Conservation (phyloP, 768 basidiomycete genomes). For the Tricholoma flavovirens region DNA sequence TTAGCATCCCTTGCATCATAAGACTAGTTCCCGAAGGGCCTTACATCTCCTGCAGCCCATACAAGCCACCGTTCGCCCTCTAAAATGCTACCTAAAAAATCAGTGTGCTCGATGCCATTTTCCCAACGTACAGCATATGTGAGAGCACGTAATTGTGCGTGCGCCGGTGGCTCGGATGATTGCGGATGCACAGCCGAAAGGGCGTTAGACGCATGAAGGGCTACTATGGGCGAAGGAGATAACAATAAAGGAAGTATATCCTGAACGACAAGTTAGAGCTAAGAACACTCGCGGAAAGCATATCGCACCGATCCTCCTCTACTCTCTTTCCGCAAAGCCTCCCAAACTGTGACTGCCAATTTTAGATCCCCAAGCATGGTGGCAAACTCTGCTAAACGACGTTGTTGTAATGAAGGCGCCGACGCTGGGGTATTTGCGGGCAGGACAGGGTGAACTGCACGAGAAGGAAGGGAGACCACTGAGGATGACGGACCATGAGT, state of each 20-base stretch:
- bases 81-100: slow-evolving; percentile 51
- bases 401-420: slow-evolving; percentile 58
- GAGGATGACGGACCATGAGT: slow-evolving; percentile 34
- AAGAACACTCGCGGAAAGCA: not conserved
- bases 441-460: slow-evolving; percentile 29
- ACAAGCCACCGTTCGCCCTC: slow-evolving; percentile 85
- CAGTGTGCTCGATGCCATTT: slow-evolving; percentile 46
- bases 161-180: slow-evolving; percentile 46
- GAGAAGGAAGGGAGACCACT: slow-evolving; percentile 33
- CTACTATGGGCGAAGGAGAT: slow-evolving; percentile 57
- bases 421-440: slow-evolving; percentile 11
- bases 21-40: slow-evolving; percentile 20
- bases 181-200: slow-evolving; percentile 42
- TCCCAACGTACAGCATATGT: slow-evolving; percentile 76
- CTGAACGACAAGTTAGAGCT: slow-evolving; percentile 31
- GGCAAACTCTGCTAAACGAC: slow-evolving; percentile 93
- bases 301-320: slow-evolving; percentile 78
- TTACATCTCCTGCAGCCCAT: slow-evolving; percentile 77
- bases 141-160: slow-evolving; percentile 64
- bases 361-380: slow-evolving; percentile 90
- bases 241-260: slow-evolving; percentile 77
- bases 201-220: slow-evolving; percentile 57
- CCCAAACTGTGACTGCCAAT: slow-evolving; percentile 80
- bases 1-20: slow-evolving; percentile 13
- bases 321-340: slow-evolving; percentile 77